A percentile compares a stretch with the other conserved stretches of the same genome.
Conservation (phyloP, 202 grass and related monocot genomes). For the Bolboschoenoplectus hybrid region DNA sequence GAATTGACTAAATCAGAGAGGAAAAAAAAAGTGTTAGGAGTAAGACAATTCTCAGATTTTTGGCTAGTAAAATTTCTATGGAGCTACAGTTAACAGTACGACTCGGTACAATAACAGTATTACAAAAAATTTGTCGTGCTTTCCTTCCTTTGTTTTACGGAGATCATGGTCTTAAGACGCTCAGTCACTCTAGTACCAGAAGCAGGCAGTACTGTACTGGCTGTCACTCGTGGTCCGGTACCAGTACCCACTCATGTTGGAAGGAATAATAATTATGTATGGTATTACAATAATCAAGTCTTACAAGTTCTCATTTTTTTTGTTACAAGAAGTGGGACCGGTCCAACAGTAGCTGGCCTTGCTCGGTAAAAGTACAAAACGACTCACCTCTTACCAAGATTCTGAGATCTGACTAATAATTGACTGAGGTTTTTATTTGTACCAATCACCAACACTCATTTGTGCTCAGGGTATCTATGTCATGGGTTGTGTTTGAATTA, state of each 20-base stretch:
- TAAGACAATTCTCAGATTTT: conserved; percentile 17
- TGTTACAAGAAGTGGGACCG: neutral
- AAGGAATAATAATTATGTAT: neutral
- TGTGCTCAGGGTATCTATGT: neutral
- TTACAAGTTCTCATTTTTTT: neutral
- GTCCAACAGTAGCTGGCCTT: neutral
- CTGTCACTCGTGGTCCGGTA: neutral
- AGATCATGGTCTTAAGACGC: neutral
- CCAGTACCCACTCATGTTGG: neutral
- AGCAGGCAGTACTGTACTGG: neutral
- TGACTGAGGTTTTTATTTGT: neutral
- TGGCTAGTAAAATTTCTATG: neutral
- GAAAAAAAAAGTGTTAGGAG: neutral
- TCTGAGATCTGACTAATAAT: neutral
- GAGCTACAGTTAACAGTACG: neutral
- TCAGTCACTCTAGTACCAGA: neutral
- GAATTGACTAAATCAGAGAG: conserved; percentile 7
- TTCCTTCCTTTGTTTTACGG: neutral
- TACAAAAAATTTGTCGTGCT: neutral
- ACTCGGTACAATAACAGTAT: neutral
- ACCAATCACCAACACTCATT: neutral
- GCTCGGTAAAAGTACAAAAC: neutral
- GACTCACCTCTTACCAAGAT: neutral
- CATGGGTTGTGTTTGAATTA: neutral
- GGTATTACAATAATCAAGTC: neutral